Evolutionary conservation across 1,284 basidiomycete genomes (phyloP).

Genomic region (Omphalotus olearius): DNA sequence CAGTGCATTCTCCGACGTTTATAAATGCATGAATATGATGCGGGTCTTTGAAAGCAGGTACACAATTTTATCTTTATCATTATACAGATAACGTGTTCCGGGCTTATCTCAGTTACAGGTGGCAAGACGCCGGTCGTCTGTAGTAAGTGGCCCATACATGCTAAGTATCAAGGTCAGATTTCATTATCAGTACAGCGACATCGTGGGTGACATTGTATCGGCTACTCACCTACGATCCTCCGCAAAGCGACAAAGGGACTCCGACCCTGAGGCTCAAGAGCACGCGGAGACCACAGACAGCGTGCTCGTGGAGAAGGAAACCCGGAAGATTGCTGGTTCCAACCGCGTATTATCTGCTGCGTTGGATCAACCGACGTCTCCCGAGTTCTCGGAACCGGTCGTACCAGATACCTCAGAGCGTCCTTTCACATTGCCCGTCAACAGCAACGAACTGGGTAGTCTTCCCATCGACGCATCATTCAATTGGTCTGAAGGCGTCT

Average conservation of each 20-base stretch:
- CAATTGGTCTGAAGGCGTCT: background rate
- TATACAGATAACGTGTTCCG: too few relatives aligned
- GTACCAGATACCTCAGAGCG: background rate
- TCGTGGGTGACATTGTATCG: conserved; percentile 1
- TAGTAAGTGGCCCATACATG: background rate
- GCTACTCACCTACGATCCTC: background rate
- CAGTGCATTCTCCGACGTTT: conserved; percentile 61
- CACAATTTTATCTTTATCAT: background rate
- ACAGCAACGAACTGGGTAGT: conserved; percentile 6
- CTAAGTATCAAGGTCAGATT: background rate
- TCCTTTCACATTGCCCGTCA: conserved; percentile 1
- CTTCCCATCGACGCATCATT: conserved; percentile 4
- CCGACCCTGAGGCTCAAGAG: background rate
- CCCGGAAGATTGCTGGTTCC: background rate
- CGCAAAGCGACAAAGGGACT: background rate
- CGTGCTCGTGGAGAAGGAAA: background rate
- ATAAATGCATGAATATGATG: conserved; percentile 63
- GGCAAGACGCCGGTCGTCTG: conserved; percentile 1
- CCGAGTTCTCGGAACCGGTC: background rate
- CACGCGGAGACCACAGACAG: background rate
- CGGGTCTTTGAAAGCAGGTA: conserved; percentile 32
- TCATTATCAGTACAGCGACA: background rate
- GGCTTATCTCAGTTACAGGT: background rate
- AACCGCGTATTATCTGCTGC: background rate
- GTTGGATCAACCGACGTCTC: background rate